Evolutionary conservation across 2,329 filamentous ascomycete genomes (phyloP).

Genomic region (Colletotrichum costaricense): DNA sequence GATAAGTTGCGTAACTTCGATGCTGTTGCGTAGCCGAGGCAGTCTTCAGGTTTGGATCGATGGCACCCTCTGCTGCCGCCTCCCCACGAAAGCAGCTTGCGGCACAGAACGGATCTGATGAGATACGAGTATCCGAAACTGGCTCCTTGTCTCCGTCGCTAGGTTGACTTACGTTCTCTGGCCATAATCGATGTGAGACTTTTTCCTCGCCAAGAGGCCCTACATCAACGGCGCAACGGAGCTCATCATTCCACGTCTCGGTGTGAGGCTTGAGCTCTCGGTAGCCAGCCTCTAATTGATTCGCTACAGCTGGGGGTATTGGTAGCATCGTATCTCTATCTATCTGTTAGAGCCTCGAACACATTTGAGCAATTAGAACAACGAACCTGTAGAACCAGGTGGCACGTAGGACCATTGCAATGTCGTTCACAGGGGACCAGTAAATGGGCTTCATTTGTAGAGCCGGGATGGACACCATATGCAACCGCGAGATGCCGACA

Average conservation of each 20-base stretch:
- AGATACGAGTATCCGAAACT: conserved; percentile 47
- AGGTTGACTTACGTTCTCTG: conserved; percentile 59
- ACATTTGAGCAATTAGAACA: conserved; percentile 1
- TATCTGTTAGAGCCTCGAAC: conserved; percentile 4
- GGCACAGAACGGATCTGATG: conserved; percentile 68
- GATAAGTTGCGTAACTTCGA: conserved; percentile 77
- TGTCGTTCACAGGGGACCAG: conserved; percentile 93
- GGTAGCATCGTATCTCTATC: conserved; percentile 86
- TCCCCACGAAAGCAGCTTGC: conserved; percentile 70
- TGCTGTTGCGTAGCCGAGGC: conserved; percentile 54
- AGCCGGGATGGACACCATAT: conserved; percentile 85
- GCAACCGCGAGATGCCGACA: conserved; percentile 89
- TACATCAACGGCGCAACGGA: conserved; percentile 90
- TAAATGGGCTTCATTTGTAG: conserved; percentile 96
- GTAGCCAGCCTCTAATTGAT: conserved; percentile 93
- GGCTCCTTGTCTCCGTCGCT: conserved; percentile 46
- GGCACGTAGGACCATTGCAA: conserved; percentile 82
- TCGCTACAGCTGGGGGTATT: conserved; percentile 85
- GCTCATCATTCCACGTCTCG: conserved; percentile 91
- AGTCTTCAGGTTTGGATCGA: conserved; percentile 47
- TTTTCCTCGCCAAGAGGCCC: conserved; percentile 93
- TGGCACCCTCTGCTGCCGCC: conserved; percentile 65
- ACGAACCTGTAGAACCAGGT: conserved; percentile 92
- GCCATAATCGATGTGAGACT: conserved; percentile 86
- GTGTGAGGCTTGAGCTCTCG: conserved; percentile 88